Evolutionary conservation across 768 basidiomycete genomes (phyloP).

Genomic region (Pholiota molesta): DNA sequence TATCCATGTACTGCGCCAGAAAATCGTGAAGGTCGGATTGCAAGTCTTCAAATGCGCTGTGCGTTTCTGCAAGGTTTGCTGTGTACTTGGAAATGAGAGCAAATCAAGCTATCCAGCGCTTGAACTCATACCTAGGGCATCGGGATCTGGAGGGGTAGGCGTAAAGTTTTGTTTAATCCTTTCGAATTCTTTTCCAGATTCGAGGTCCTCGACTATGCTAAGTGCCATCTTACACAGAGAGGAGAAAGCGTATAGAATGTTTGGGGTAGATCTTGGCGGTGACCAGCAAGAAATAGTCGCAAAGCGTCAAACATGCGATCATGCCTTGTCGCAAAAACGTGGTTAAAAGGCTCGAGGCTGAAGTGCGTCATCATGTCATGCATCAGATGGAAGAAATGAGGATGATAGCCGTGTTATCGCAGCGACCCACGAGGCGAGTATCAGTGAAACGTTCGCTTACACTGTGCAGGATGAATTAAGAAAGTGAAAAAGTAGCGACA

Average conservation of each 20-base stretch:
- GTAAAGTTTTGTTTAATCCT: slow-evolving; percentile 26
- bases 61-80: slow-evolving; percentile 17
- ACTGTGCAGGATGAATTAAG: not conserved
- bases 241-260: not conserved
- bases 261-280: not conserved
- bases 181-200: slow-evolving; percentile 21
- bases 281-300: slow-evolving; percentile 2
- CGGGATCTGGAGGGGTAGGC: slow-evolving; percentile 17
- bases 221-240: not conserved
- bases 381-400: not conserved
- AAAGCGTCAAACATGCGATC: not conserved
- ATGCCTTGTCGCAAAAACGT: slow-evolving; percentile 5
- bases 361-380: not conserved
- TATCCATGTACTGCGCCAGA: slow-evolving; percentile 21
- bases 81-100: not conserved
- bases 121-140: slow-evolving; percentile 17
- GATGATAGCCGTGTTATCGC: not conserved
- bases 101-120: not conserved
- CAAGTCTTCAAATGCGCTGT: slow-evolving; percentile 23
- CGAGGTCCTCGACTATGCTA: slow-evolving; percentile 19
- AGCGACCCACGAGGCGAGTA: not conserved
- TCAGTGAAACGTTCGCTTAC: not conserved
- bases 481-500: not conserved
- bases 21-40: slow-evolving; percentile 28
- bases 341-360: not conserved